phyloP scores from a whole-genome alignment of 257 asterid species.

The Solanum raphanifolium region DNA sequence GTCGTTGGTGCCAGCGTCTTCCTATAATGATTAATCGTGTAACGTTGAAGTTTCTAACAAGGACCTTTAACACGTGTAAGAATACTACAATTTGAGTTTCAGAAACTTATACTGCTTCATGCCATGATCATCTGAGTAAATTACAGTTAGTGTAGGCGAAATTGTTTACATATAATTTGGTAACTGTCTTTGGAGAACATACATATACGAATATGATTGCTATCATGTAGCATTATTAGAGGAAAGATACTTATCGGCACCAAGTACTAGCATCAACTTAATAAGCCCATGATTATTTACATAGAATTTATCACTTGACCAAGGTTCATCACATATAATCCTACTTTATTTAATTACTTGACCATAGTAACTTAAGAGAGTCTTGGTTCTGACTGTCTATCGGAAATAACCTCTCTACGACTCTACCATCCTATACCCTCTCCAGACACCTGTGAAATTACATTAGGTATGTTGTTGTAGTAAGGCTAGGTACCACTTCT shows the following conservation, averaged over 20 bases:
- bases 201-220: not conserved
- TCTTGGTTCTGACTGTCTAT: not conserved
- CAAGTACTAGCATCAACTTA: not conserved
- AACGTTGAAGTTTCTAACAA: slow-evolving; percentile 6
- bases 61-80: not conserved
- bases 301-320: not conserved
- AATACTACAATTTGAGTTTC: not conserved
- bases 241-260: not conserved
- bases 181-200: not conserved
- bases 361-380: not conserved
- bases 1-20: not conserved
- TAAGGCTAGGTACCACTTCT: not conserved
- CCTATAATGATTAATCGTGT: not conserved
- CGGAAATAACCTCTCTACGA: not conserved
- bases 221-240: not conserved
- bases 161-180: not conserved
- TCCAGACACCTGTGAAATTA: not conserved
- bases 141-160: not conserved
- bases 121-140: not conserved
- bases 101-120: not conserved
- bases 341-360: not conserved
- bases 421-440: not conserved
- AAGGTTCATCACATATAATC: not conserved
- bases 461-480: not conserved
- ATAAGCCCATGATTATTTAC: not conserved